Base-by-base conservation (phyloP, 2,329 filamentous ascomycete genomes). In the Monilinia polystroma region DNA sequence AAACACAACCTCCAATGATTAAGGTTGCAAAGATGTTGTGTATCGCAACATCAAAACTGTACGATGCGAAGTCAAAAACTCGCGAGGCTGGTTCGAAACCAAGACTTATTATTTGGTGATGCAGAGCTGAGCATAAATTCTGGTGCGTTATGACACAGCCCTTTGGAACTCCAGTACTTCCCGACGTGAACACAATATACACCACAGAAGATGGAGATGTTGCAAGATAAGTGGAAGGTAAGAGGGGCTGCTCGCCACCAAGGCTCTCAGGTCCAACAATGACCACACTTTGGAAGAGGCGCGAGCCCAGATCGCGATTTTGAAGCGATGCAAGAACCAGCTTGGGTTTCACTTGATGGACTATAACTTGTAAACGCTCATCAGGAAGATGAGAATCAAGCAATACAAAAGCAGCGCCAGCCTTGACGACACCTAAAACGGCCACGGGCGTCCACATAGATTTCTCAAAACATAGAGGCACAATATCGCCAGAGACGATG, bases 381-480 rank as follows among this genome's bases (percentile, higher is more conserved):
- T 41, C 54, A 45, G 69, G 66, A 32, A 62, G 58, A 14, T 20
- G n/a, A 26, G 64, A 57, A 53, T 77, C 73, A 16, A 78, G 63
- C 10, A 73, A 70, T 41, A 77, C 72, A 26, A 72, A 73, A 11
- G 69, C 71, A 45, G 65, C 73, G 14, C 75, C 75, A 23, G 73
- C 70, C 59, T 72, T 73, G 4, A 73, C 45, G 18, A 76, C 68
- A 51, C 64, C 71, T 8, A 76, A 60, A 70, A 75, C 73, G 12
- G 72, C 69, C 14, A 76, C 67, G n/a, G 73, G 63, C 26, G 70
- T 67, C 38, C 66, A 74, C 8, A 55, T 55, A 20, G 72, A 72
- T 47, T 73, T 74, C 2, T 71, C 67, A 35, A 72, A 70, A 32
- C 53, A 68, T 16, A 71, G 10, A 45, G 71, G 68, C 18, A 74